Base-by-base conservation (phyloP, 108 stramenopile species). In the Cyclotella kingstonii region DNA sequence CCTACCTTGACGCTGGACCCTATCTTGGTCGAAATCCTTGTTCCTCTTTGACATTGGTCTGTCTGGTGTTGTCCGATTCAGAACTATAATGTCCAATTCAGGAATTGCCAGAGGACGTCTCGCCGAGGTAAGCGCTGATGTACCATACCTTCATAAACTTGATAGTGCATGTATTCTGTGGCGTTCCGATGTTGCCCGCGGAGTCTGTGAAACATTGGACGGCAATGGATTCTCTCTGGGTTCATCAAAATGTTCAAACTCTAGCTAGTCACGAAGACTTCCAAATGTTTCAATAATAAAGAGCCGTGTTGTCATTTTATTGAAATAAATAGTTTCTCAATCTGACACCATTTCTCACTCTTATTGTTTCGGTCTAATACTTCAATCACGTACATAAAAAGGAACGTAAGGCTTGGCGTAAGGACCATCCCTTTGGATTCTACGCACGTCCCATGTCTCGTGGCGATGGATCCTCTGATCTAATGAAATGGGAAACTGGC, bases 391-490 rank as follows among this genome's bases (percentile, higher is more conserved):
- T 27, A 26, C 18, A 31, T 8, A 11, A 15, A 30, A 45, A 99
- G 82, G 98, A 99, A 80, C 86, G 97, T 58, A 97, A 97, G 68
- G 81, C 86, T 5, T 98, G 88, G 84, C 77, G 92, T 33, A 80
- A 84, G 55, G 97, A 99, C 59, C 97, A 98, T 77, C 99, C 98
- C 11, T 84, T 81, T 61, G 99, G 97, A 11, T 99, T 99, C 72
- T 95, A 90, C 63, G 99, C 99, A 8, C 81, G 91, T 10, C 99
- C 97, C 19, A 52, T 63, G 12, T 58, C 73, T 54, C 82, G 84
- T 39, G 89, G 83, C 0, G 99, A 99, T 63, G 94, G 94, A 43
- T 89, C 93, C 9, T 84, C 79, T 21, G 82, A 98, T 72, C 73
- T 99, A 25, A 92, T 98, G 94, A 64, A 38, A n/a, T 99, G 98